Percentiles rank a stretch among this genome's conserved stretches.
These are phyloP conservation scores for Persicaria tinctoria DNA, from an alignment of 148 eudicot species.

Conservation along the genomic window DNA sequence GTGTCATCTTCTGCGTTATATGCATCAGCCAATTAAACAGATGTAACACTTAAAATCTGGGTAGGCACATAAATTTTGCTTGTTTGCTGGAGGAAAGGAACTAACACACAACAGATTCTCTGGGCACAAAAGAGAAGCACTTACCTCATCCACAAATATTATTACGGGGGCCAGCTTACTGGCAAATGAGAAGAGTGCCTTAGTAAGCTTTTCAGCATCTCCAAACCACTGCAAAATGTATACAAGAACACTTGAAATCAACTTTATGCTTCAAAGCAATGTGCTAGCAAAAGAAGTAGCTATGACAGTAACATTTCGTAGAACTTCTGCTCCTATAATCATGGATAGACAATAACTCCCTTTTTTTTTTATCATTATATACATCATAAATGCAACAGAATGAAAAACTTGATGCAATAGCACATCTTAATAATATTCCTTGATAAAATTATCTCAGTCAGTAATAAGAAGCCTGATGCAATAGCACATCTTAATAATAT, in stretches of 20 bases:
- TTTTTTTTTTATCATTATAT: background rate
- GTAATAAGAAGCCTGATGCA: background rate
- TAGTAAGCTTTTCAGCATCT: constrained; percentile 97
- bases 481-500: background rate
- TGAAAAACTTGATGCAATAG: background rate
- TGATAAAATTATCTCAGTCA: background rate
- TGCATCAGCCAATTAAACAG: background rate
- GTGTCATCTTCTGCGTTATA: background rate
- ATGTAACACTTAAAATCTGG: background rate
- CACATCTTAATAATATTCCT: background rate
- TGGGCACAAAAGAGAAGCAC: constrained; percentile 12
- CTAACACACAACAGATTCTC: background rate
- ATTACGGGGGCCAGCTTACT: constrained; percentile 95
- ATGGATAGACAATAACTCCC: constrained; percentile 2
- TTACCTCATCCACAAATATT: constrained; percentile 97
- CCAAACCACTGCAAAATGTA: constrained; percentile 80
- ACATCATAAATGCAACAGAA: background rate
- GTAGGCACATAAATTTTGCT: background rate
- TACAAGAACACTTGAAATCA: background rate
- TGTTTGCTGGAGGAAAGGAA: background rate
- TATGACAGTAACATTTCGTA: background rate
- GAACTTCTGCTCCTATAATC: background rate
- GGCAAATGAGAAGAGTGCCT: constrained; percentile 96
- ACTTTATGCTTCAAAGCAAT: background rate
- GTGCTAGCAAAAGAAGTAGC: background rate